These are phyloP conservation scores for Ascochyta fabae DNA, from an alignment of 2,329 filamentous ascomycete species.

Conservation along the genomic window DNA sequence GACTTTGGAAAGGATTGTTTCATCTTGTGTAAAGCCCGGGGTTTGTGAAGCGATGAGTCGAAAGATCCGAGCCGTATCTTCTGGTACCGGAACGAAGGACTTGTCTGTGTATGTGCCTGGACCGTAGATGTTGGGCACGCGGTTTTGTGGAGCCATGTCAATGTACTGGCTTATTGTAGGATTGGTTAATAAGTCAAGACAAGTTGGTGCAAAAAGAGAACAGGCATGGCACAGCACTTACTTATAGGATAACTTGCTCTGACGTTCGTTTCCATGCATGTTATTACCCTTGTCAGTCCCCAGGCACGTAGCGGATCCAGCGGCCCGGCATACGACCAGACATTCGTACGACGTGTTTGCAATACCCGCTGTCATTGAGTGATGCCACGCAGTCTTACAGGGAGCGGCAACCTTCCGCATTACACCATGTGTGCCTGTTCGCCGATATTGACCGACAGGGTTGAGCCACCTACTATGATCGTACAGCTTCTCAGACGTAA, in stretches of 20 bases:
- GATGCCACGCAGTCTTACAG: slow-evolving; percentile 2
- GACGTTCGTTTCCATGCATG: not conserved
- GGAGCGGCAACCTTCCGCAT: slow-evolving; percentile 12
- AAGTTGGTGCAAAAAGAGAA: too few relatives aligned
- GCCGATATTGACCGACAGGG: slow-evolving; percentile 9
- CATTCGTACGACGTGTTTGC: slow-evolving; percentile 11
- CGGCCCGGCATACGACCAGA: not conserved
- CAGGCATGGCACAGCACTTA: not conserved
- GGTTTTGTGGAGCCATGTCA: slow-evolving; percentile 12
- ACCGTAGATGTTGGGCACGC: slow-evolving; percentile 42
- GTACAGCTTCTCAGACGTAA: not conserved
- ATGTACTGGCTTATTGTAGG: too few relatives aligned
- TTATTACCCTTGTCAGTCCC: not conserved
- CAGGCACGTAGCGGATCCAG: not conserved
- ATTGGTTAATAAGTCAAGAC: too few relatives aligned
- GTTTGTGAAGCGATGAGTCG: slow-evolving; percentile 47
- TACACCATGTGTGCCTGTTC: not conserved
- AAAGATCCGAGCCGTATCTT: slow-evolving; percentile 51
- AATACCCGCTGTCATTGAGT: not conserved
- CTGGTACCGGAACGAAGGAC: slow-evolving; percentile 45
- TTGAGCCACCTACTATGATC: not conserved
- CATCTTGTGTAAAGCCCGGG: slow-evolving; percentile 51
- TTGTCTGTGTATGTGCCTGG: slow-evolving; percentile 52
- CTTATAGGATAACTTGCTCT: not conserved
- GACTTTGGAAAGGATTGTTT: slow-evolving; percentile 41